Evolutionary conservation across 805 yeast species (phyloP).

Genomic region (Candida pseudofarinosa): DNA sequence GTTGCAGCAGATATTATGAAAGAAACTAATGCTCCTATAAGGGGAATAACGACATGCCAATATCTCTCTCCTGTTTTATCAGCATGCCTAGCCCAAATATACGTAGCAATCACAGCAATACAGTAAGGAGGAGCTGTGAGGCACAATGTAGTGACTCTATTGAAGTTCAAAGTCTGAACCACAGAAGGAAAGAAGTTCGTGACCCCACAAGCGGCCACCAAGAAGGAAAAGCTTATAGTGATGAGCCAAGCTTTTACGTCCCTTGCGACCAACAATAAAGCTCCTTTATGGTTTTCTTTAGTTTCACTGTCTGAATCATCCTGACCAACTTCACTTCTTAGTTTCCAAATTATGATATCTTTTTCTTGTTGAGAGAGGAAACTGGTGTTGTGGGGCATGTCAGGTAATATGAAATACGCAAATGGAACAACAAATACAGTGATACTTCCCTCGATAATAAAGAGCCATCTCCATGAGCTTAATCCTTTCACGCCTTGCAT

Average conservation of each 20-base stretch:
- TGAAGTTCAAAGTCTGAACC: constrained; percentile 51
- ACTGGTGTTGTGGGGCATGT: constrained; percentile 48
- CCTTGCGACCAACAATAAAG: constrained; percentile 31
- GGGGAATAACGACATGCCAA: constrained; percentile 45
- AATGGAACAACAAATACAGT: constrained; percentile 44
- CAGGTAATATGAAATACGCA: constrained; percentile 48
- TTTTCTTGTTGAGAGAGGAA: constrained; percentile 43
- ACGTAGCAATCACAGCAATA: constrained; percentile 48
- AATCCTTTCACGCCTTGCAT: constrained; percentile 38
- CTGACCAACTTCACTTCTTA: constrained; percentile 37
- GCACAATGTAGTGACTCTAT: constrained; percentile 46
- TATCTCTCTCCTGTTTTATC: constrained; percentile 54
- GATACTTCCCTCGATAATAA: constrained; percentile 52
- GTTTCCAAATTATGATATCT: constrained; percentile 39
- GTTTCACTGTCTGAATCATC: constrained; percentile 34
- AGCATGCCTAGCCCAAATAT: constrained; percentile 52
- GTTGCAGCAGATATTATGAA: constrained; percentile 49
- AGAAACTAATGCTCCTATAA: constrained; percentile 38
- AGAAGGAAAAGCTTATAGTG: constrained; percentile 40
- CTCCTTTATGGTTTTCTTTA: constrained; percentile 32
- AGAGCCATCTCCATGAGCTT: constrained; percentile 54
- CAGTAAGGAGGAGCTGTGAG: constrained; percentile 59
- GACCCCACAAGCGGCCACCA: constrained; percentile 59
- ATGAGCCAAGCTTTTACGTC: constrained; percentile 48
- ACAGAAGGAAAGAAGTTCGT: constrained; percentile 61